Base-by-base conservation (phyloP, 148 eudicot genomes). In the Arctostaphylos glauca region DNA sequence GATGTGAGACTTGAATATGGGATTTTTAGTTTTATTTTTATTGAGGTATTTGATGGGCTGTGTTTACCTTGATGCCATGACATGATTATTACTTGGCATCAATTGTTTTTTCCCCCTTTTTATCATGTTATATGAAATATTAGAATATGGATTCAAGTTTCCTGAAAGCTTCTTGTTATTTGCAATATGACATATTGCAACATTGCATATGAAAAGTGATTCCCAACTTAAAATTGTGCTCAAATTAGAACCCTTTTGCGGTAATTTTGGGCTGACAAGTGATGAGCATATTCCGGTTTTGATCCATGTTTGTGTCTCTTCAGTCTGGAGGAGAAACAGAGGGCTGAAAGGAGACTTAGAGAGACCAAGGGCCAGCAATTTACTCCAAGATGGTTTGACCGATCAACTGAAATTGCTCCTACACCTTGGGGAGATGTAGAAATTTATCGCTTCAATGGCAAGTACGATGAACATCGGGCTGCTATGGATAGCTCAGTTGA, bases 381-480 rank as follows among this genome's bases (percentile, higher is more conserved):
- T 80, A 82, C 80, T 10, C 91, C 97, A 15, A 90, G 83, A 86
- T 93, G 97, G 97, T 93, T 93, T 70, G 90, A 92, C 52, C 74
- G 8, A 74, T 86, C 93, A 5, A 85, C 83, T 58, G 94, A 93
- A 81, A 77, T 88, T 84, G 76, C 92, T 53, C 70, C 95, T 25
- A 92, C 95, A 38, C 97, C 95, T 18, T 94, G 98, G 98, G 98
- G 98, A 46, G 98, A 94, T 8, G 71, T 94, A 86, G 96, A 92
- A 83, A 84, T 94, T 19, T 94, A 92, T 75, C 84, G 85, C n/a
- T 92, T 82, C 83, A 92, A 94, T 79, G 96, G 96, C 19, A 94
- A 90, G 76, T 92, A 94, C 71, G 23, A 78, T 14, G 89, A 90
- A 72, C 91, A 89, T 76, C 82, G 92, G 55, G 86, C 86, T 81